Conservation (phyloP, 2,329 filamentous ascomycete species). For the Harringtonia lauricola region DNA sequence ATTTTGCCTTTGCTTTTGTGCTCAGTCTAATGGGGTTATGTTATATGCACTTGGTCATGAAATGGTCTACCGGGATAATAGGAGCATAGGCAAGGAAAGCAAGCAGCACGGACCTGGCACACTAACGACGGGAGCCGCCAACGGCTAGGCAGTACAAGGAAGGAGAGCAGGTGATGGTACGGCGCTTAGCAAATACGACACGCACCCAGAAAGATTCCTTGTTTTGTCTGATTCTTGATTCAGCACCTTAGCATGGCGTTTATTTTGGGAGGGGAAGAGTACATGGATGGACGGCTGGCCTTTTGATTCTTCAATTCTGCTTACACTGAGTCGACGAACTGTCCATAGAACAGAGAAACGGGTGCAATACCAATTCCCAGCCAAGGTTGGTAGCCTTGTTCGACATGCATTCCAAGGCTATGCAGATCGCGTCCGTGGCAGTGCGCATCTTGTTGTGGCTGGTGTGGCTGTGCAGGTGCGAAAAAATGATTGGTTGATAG, state of each 20-base stretch:
- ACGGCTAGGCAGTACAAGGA: neutral
- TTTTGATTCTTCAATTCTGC: too few species aligned
- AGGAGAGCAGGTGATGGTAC: neutral
- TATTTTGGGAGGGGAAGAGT: too few species aligned
- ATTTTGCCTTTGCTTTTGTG: neutral
- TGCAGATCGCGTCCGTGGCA: neutral
- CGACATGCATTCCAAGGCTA: too few species aligned
- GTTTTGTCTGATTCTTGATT: neutral
- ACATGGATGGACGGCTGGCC: too few species aligned
- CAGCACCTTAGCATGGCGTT: too few species aligned
- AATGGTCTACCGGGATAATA: neutral
- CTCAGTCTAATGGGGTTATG: constrained; percentile 1
- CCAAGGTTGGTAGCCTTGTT: too few species aligned
- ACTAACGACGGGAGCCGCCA: neutral
- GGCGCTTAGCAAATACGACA: neutral
- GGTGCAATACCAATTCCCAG: too few species aligned
- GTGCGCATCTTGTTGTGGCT: constrained; percentile 1
- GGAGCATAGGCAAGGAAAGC: neutral
- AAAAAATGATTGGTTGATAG: neutral
- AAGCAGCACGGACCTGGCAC: neutral
- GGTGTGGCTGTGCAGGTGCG: neutral
- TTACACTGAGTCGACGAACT: too few species aligned
- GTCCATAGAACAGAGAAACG: too few species aligned
- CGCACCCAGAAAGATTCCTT: neutral
- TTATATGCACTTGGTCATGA: constrained; percentile 3